Base-by-base conservation (phyloP, 2,329 filamentous ascomycete species). In the Penicillium sp. region DNA sequence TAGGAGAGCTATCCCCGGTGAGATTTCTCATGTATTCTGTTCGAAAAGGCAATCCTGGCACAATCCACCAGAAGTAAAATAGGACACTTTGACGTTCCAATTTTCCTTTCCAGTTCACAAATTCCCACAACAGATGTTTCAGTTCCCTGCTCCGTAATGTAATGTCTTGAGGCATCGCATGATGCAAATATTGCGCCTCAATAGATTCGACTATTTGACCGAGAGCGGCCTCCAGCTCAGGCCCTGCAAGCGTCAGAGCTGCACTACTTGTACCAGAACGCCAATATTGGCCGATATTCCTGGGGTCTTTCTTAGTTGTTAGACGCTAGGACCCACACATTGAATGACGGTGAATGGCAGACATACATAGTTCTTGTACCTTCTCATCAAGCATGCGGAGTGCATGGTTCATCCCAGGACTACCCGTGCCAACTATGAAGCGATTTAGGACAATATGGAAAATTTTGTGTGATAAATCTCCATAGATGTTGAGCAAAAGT, bases 241-340 rank as follows among this genome's bases (percentile, higher is more conserved):
- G 3, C 2, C 22, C 22, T 2, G 33, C 49, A 2, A 60, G 23
- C 1, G 43, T 49, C 18, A 56, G 14, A 0, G 51, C 9, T 6
- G 53, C 63, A 1, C 25, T 60, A 33, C 61, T 64, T n/a, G 59
- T 65, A 1, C 63, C 58, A 37, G 41, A 57, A n/a, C 60, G 54
- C 66, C 65, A 68, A 14, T 62, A 52, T 1, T 51, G 54, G 25
- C 47, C 46, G 3, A 62, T 49, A 8, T 61, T 37, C 1, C 3
- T 40, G 1, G 57, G 55, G 6, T 47, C 65, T 68, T 23, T 33
- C 3, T 12, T 6, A 4, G 23, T 27, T 27, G n/a, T 23, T 15
- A 23, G 41, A 26, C 2, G 15, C 18, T 18, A 7, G 25, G 6
- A 26, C 3, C 15, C 3, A 6, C 8, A 14, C 4, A 8, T 4